Conservation (phyloP, 139 green algal species). For the Mesostigma viride region DNA sequence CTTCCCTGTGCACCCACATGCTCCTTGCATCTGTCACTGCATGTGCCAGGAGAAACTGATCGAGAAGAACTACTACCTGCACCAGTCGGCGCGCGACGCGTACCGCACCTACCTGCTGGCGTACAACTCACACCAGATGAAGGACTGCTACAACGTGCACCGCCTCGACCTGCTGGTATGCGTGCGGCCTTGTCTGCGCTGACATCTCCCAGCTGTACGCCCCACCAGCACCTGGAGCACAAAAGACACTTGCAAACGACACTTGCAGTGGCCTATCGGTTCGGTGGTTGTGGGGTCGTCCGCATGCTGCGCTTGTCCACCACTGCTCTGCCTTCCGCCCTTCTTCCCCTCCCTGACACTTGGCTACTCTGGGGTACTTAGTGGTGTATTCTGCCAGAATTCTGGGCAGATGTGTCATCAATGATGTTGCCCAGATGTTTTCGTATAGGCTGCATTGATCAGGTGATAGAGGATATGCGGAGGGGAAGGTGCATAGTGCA, state of each 20-base stretch:
- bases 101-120: slow-evolving; percentile 80
- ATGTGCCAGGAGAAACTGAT: slow-evolving; percentile 68
- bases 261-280: too few relatives aligned
- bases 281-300: background rate
- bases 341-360: background rate
- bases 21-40: background rate
- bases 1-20: background rate
- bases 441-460: too few relatives aligned
- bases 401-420: too few relatives aligned
- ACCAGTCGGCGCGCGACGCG: slow-evolving; percentile 52
- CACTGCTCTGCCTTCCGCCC: background rate
- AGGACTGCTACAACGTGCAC: slow-evolving; percentile 97
- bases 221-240: slow-evolving; percentile 4
- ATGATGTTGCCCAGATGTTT: too few relatives aligned
- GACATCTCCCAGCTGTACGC: background rate
- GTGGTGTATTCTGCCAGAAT: too few relatives aligned
- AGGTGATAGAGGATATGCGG: too few relatives aligned
- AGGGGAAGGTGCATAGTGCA: too few relatives aligned
- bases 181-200: background rate
- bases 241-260: too few relatives aligned
- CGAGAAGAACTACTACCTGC: slow-evolving; percentile 98
- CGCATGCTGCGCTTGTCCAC: background rate
- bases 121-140: slow-evolving; percentile 91
- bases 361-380: too few relatives aligned
- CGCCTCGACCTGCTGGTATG: slow-evolving; percentile 62